Conservation (phyloP, 257 asterid species). For the Cinchona pubescens region DNA sequence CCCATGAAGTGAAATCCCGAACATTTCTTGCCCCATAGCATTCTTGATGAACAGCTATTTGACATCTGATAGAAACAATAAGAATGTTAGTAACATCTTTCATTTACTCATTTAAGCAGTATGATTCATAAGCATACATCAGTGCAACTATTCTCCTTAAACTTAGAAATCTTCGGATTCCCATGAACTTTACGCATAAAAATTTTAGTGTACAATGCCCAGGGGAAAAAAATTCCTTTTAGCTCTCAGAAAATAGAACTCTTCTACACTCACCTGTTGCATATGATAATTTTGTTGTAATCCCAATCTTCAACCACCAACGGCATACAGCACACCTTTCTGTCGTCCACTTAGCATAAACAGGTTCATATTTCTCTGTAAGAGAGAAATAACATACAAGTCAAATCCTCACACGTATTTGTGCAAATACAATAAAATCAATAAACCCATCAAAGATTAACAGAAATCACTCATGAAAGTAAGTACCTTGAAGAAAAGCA, state of each 20-base stretch:
- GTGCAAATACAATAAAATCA: slow-evolving; percentile 17
- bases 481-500: slow-evolving; percentile 74
- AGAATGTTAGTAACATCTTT: slow-evolving; percentile 17
- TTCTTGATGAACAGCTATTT: slow-evolving; percentile 99
- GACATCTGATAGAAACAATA: slow-evolving; percentile 60
- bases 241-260: slow-evolving; percentile 2
- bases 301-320: slow-evolving; percentile 99
- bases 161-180: neutral
- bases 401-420: slow-evolving; percentile 18
- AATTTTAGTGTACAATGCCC: neutral
- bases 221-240: neutral
- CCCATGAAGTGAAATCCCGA: slow-evolving; percentile 96
- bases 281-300: slow-evolving; percentile 79
- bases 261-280: slow-evolving; percentile 32
- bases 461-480: slow-evolving; percentile 17
- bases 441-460: slow-evolving; percentile 10
- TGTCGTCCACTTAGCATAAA: slow-evolving; percentile 90
- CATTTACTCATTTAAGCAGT: neutral
- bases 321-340: slow-evolving; percentile 99
- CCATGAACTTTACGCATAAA: neutral
- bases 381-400: slow-evolving; percentile 25
- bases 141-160: neutral
- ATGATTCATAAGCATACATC: neutral
- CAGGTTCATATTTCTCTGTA: slow-evolving; percentile 88
- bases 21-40: slow-evolving; percentile 98